Evolutionary conservation across 371 early-diverging fungal species (phyloP), one percentile per base, ranked within the genome.

Genomic region (Rhizopus delemar): DNA sequence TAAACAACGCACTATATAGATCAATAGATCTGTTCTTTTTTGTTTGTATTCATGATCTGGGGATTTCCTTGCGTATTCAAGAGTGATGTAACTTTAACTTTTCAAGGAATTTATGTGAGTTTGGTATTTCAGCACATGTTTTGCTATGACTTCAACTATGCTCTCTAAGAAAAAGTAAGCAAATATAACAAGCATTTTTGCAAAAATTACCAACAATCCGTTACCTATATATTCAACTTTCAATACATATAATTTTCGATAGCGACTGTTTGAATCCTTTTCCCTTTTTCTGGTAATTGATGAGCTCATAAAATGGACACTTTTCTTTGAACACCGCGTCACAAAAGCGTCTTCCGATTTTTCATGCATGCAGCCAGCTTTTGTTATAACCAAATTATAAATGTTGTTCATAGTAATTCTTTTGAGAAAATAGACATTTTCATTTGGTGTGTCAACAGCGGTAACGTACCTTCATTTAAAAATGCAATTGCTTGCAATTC

Each of bases 61-160:
- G 57, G 50, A 57, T 57, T 48, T 50, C 38, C 51, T 48, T 48
- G 50, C 57, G 49, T 41, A 54, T 31, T 29, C 54, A 54, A 54
- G 3, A 54, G 28, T 54, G 41, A 54, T 41, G 29, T 50, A 50
- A 57, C 28, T 46, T 49, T 49, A 46, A 38, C 38, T 50, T 50
- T 50, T 22, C 50, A 50, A 50, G 50, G 3, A 50, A 50, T 31
- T 50, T 22, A 22, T 22, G 22, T 22, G 22, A 22, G 22, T 22
- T 22, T 22, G 22, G 22, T 22, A 22, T 22, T 22, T 22, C 22
- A 2, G 22, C 22, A 22, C 22, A 22, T 22, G 2, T 22, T 22
- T 22, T 22, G 22, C 22, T 22, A 22, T 22, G 22, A 2, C 22
- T 22, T 22, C 22, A 22, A 22, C 22, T 22, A 22, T 22, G 22